Conservation (phyloP, 2,329 filamentous ascomycete genomes). For the Didymella pomorum region DNA sequence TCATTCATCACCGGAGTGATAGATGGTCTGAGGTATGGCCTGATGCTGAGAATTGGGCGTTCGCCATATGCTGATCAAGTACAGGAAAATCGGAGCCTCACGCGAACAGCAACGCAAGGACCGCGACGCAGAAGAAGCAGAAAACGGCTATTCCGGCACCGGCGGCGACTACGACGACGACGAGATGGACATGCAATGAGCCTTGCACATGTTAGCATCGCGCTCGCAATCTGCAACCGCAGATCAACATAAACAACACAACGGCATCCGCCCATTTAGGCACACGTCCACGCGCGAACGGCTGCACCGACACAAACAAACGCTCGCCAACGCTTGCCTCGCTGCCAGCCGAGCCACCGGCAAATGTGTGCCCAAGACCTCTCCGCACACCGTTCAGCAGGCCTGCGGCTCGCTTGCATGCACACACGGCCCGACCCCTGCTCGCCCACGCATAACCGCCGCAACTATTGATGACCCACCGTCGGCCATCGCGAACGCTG, state of each 20-base stretch:
- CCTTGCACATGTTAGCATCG: not conserved
- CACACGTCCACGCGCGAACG: conserved; percentile 8
- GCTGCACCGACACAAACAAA: not conserved
- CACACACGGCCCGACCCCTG: conserved; percentile 21
- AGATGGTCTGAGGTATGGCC: conserved; percentile 72
- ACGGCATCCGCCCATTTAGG: not conserved
- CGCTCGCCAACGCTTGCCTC: conserved; percentile 2
- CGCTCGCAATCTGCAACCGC: not conserved
- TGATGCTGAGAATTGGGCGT: no score
- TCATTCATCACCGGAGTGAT: conserved; percentile 86
- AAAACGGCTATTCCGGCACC: conserved; percentile 61
- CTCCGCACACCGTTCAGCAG: conserved; percentile 7
- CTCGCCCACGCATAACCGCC: conserved; percentile 20
- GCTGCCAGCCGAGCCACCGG: conserved; percentile 9
- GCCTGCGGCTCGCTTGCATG: conserved; percentile 20
- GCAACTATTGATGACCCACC: conserved; percentile 20
- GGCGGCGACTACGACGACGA: conserved; percentile 69
- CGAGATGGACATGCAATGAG: conserved; percentile 51
- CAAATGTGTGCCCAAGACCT: conserved; percentile 6
- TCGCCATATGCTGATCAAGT: conserved; percentile 16
- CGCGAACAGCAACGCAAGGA: conserved; percentile 80
- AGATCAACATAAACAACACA: conserved; percentile 2
- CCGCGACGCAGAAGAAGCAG: conserved; percentile 73
- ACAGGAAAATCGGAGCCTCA: conserved; percentile 79
- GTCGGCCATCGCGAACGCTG: conserved; percentile 10